Base-by-base conservation (phyloP, 225 moss, liverwort and hornwort species). In the Pseudoscleropodium purum region DNA sequence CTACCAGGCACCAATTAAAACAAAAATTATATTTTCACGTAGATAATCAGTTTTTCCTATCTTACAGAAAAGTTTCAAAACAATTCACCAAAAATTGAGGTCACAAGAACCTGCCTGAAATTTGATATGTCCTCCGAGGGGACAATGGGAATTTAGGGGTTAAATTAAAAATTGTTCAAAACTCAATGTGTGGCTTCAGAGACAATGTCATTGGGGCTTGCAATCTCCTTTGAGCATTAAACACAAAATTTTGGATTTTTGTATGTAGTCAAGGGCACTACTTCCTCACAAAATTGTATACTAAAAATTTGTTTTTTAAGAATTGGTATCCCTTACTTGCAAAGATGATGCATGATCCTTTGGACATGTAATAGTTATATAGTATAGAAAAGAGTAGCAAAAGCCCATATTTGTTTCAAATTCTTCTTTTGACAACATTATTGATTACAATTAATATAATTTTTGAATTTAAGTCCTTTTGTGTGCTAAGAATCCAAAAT, bases 401-500 rank as follows among this genome's bases (percentile, higher is more conserved):
- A 14, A 2, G 1, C 10, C 17, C 6, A 2, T 45, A 18, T 45
- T 73, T 30, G 74, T 47, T 47, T 47, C 30, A 45, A 74, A 47
- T 30, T 74, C 11, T 30, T 47, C 13, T 45, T 43, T 11, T 30
- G 10, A 10, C 18, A 45, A 26, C 3, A 30, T 11, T 47, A 17
- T 17, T 29, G 6, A 43, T 26, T 45, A 29, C 0, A 0, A 30
- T 30, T 47, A 0, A 0, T 30, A 45, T 1, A 74, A 30, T 10
- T 3, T 30, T 75, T 47, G 17, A 30, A 30, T 30, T 30, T 30
- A 7, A 30, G 4, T 45, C 30, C 29, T 27, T 18, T 31, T 7
- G 7, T 75, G 1, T 47, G 18, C 3, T 30, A 31, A 18, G 3
- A 75, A 75, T 30, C 4, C 18, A 18, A 47, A 18, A 47, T 47